Evolutionary conservation across 805 yeast genomes (phyloP).

Genomic region (Saccharomycopsis microspora): DNA sequence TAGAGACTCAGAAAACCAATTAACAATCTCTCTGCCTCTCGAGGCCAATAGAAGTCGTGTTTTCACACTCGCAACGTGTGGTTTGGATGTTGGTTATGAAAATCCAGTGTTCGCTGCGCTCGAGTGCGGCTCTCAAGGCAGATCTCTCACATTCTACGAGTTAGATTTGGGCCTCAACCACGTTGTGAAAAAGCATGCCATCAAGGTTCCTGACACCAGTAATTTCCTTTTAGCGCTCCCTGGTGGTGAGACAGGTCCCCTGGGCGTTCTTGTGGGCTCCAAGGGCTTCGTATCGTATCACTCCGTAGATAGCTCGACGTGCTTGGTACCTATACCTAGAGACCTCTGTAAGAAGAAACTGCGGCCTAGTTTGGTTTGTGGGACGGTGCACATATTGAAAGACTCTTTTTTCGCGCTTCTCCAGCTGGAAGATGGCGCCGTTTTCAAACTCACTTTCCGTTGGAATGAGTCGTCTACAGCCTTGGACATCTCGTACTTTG

Average conservation of each 20-base stretch:
- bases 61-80: conserved; percentile 42
- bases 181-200: conserved; percentile 43
- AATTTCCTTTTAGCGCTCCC: conserved; percentile 58
- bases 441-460: conserved; percentile 47
- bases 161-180: conserved; percentile 80
- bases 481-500: conserved; percentile 59
- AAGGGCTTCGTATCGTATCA: conserved; percentile 42
- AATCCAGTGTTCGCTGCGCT: conserved; percentile 80
- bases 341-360: too few species aligned
- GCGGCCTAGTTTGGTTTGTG: conserved; percentile 29
- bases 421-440: conserved; percentile 65
- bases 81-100: conserved; percentile 66
- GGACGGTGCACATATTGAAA: conserved; percentile 58
- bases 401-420: conserved; percentile 51
- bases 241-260: conserved; percentile 56
- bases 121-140: conserved; percentile 44
- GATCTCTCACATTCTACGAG: conserved; percentile 56
- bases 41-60: conserved; percentile 45
- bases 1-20: conserved; percentile 31
- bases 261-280: conserved; percentile 59
- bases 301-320: conserved; percentile 20
- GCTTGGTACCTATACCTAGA: conserved; percentile 43
- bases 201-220: conserved; percentile 28
- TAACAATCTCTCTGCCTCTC: conserved; percentile 60
- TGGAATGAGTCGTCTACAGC: conserved; percentile 20